phyloP scores from a whole-genome alignment of 352 stramenopile species.

The Achlya hypogyna region DNA sequence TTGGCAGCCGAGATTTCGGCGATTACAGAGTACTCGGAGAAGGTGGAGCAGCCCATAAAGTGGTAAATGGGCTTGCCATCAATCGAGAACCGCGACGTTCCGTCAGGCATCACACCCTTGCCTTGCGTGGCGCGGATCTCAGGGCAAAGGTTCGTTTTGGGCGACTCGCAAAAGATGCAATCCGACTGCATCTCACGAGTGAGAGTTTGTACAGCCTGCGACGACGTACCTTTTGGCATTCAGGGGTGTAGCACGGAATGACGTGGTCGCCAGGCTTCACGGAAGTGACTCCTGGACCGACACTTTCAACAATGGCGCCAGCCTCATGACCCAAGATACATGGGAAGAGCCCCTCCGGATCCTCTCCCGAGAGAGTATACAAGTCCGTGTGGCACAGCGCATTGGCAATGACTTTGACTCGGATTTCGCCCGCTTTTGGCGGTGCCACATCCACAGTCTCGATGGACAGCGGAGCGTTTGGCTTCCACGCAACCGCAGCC shows the following conservation, averaged over 20 bases:
- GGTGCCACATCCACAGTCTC: constrained; percentile 32
- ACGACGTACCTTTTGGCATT: constrained; percentile 24
- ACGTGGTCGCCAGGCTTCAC: constrained; percentile 74
- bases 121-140: constrained; percentile 76
- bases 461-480: constrained; percentile 27
- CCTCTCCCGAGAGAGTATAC: constrained; percentile 47
- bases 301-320: constrained; percentile 70
- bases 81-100: constrained; percentile 39
- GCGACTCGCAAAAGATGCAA: constrained; percentile 81
- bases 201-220: constrained; percentile 10
- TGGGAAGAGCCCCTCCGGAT: constrained; percentile 81
- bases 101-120: constrained; percentile 50
- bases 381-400: constrained; percentile 84
- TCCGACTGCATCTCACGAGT: constrained; percentile 4
- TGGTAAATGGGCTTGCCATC: constrained; percentile 38
- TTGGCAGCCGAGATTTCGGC: constrained; percentile 85
- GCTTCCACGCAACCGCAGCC: constrained; percentile 28
- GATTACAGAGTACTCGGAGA: constrained; percentile 84
- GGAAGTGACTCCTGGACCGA: constrained; percentile 57
- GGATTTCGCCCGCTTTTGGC: constrained; percentile 39
- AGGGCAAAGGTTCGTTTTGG: constrained; percentile 86
- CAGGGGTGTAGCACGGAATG: constrained; percentile 33
- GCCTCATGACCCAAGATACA: constrained; percentile 88
- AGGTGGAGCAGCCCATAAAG: constrained; percentile 81
- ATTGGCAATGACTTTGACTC: constrained; percentile 83